Evolutionary conservation across 257 asterid species (phyloP), one percentile per base, ranked within the genome.

Genomic region (Solanum verrucosum): DNA sequence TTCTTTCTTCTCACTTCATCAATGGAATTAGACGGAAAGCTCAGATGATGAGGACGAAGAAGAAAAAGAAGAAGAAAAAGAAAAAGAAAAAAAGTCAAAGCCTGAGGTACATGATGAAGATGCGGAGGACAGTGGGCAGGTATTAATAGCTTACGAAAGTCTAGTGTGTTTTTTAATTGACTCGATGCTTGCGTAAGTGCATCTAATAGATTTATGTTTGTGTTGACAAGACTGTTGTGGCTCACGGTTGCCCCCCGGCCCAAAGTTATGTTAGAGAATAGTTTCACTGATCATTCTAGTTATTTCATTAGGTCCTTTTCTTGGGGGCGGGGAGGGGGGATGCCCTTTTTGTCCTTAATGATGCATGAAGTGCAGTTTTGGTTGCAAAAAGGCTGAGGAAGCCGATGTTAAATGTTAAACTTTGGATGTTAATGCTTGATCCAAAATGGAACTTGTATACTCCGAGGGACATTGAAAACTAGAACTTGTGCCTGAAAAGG

Each of bases 11-110:
- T 63, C 16, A 56, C 79, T 74, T 42, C 88, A 37, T 84, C 44
- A 38, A 14, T 92, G 83, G 42, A 75, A 86, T 89, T 87, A 21
- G 73, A 92, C 95, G 98, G 99, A 93, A 92, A 95, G 95, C 90
- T 92, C 98, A n/a, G 96, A 91, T 21, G 99, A 96, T 38, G 98
- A 94, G 89, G 98, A 87, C 20, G 99, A 93, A 29, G 98, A 93
- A 34, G 98, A 89, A 59, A 98, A 27, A 27, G 29, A 88, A 59
- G 98, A 88, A 49, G 94, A 98, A 59, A 5, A 67, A 70, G 98
- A 89, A 59, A 98, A 89, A 52, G 93, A 96, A 10, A 98, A 96
- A 90, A 97, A 77, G 92, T 94, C 97, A 9, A 90, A 92, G 46
- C 92, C 99, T 72, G 98, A 93, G 88, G 93, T 93, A 88, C 95